These are phyloP conservation scores for Phytopythium oedochilum DNA, from an alignment of 352 stramenopile species.

Conservation along the genomic window DNA sequence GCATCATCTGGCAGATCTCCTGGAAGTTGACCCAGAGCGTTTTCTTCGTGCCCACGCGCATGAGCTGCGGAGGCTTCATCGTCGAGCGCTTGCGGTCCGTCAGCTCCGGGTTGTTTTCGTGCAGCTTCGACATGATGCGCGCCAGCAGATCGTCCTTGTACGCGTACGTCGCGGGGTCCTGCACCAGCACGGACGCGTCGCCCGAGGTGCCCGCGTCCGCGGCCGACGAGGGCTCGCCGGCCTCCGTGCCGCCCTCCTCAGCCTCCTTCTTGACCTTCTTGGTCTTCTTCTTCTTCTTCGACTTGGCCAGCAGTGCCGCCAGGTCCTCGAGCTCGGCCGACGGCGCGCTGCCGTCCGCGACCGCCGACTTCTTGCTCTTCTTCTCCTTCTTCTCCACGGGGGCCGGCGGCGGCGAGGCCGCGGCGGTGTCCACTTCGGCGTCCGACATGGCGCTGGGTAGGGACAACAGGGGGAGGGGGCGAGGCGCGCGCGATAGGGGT, in stretches of 20 bases:
- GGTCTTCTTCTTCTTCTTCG: constrained; percentile 91
- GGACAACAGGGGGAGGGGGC: not conserved
- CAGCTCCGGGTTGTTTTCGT: constrained; percentile 96
- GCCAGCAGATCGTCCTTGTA: constrained; percentile 95
- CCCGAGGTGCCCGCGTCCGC: constrained; percentile 30
- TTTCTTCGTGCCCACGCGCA: constrained; percentile 96
- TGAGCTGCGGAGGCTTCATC: constrained; percentile 89
- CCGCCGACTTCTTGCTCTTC: constrained; percentile 32
- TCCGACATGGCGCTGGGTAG: constrained; percentile 39
- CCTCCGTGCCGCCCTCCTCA: constrained; percentile 67
- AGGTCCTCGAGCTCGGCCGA: constrained; percentile 79
- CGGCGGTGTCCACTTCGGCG: constrained; percentile 24
- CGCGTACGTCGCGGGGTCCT: constrained; percentile 91
- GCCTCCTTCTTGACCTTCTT: constrained; percentile 90
- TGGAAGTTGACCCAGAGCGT: constrained; percentile 99
- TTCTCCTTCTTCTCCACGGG: constrained; percentile 17
- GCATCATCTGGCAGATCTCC: constrained; percentile 98
- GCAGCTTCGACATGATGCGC: constrained; percentile 92
- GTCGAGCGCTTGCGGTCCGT: constrained; percentile 93
- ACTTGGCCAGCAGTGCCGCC: constrained; percentile 87
- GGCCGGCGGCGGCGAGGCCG: constrained; percentile 1
- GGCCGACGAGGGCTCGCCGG: constrained; percentile 14
- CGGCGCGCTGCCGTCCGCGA: constrained; percentile 33
- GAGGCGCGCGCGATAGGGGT: not conserved
- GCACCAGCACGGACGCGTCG: constrained; percentile 55